Percentiles rank a stretch among this genome's conserved stretches.
These are phyloP conservation scores for Diddensiella santjacobensis DNA, from an alignment of 805 yeast species.

Conservation along the genomic window DNA sequence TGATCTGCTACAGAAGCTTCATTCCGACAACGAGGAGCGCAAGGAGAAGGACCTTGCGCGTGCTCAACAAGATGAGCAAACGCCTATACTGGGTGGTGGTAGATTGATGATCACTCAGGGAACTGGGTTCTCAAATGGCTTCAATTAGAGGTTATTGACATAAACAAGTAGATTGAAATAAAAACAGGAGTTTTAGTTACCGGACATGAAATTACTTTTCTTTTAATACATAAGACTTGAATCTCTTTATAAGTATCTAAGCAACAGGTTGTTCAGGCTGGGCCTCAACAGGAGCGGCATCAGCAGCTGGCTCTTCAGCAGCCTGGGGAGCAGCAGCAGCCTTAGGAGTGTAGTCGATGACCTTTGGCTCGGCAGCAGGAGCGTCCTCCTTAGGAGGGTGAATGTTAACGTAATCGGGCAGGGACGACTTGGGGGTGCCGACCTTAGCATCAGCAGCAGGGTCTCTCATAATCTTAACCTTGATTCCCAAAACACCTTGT, in stretches of 20 bases:
- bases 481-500: conserved; percentile 99
- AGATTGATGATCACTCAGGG: conserved; percentile 78
- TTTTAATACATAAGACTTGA: no score
- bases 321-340: conserved; percentile 30
- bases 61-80: conserved; percentile 45
- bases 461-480: conserved; percentile 99
- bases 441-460: conserved; percentile 52
- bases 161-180: no score
- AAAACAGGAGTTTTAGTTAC: no score
- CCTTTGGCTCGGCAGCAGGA: conserved; percentile 59
- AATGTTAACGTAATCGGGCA: conserved; percentile 93
- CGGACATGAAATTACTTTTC: no score
- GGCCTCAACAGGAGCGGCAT: neutral
- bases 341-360: conserved; percentile 62
- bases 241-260: neutral
- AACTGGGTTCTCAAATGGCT: conserved; percentile 4
- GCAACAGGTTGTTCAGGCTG: neutral
- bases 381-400: conserved; percentile 90
- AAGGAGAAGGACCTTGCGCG: conserved; percentile 49
- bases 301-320: conserved; percentile 33
- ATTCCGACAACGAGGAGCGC: conserved; percentile 68
- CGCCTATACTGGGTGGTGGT: conserved; percentile 51
- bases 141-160: conserved; percentile 2
- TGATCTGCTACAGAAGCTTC: conserved; percentile 57
- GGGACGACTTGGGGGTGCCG: conserved; percentile 46